Evolutionary conservation across 768 basidiomycete species (phyloP).

Genomic region (Kockovaella imperatae): DNA sequence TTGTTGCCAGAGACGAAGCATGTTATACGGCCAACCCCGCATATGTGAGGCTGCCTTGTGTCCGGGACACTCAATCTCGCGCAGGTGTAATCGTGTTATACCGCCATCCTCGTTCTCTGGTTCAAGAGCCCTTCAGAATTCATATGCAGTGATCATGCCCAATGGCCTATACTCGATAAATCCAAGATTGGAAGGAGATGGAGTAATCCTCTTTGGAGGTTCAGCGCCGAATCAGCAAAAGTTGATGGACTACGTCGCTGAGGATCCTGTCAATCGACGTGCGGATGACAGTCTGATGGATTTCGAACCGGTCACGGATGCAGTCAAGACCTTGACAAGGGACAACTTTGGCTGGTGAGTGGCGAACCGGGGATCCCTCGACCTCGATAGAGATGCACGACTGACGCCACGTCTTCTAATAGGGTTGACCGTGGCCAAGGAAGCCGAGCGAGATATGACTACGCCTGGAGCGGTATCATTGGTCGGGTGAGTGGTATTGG

Average conservation of each 20-base stretch:
- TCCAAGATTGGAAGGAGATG: slow-evolving; percentile 11
- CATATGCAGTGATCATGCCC: slow-evolving; percentile 14
- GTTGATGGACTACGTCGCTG: slow-evolving; percentile 13
- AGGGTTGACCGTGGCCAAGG: no score
- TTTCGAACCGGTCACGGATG: slow-evolving; percentile 29
- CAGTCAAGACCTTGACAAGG: slow-evolving; percentile 24
- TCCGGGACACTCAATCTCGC: slow-evolving; percentile 57
- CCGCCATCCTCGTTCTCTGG: slow-evolving; percentile 31
- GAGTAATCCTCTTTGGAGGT: slow-evolving; percentile 20
- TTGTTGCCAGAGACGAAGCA: slow-evolving; percentile 48
- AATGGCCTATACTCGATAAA: slow-evolving; percentile 19
- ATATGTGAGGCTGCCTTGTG: slow-evolving; percentile 40
- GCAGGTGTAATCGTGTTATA: slow-evolving; percentile 52
- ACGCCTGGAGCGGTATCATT: no score
- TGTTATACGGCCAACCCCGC: slow-evolving; percentile 10
- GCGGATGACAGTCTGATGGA: slow-evolving; percentile 20
- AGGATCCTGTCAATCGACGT: slow-evolving; percentile 6
- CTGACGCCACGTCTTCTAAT: no score
- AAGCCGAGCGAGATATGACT: no score
- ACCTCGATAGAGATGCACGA: no score
- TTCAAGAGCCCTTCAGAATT: slow-evolving; percentile 16
- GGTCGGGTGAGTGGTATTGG: no score
- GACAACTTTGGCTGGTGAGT: slow-evolving; percentile 39
- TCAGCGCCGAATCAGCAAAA: slow-evolving; percentile 12
- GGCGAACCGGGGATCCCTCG: no score